Conservation (phyloP, 192 early-diverging fungal genomes). For the Mortierella antarctica region DNA sequence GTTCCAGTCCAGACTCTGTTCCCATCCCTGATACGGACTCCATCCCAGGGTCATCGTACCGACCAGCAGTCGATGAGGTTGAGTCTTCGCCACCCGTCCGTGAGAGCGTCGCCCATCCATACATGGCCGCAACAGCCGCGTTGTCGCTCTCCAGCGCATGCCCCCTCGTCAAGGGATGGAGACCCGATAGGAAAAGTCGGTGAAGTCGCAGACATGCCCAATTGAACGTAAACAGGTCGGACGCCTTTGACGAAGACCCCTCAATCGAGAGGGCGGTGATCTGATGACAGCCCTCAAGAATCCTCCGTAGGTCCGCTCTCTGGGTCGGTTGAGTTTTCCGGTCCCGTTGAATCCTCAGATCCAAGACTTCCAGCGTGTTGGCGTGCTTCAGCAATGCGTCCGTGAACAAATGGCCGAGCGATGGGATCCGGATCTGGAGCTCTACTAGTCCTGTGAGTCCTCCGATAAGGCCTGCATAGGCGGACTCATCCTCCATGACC, state of each 20-base stretch:
- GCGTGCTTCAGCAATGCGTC: conserved; percentile 16
- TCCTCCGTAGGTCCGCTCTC: conserved; percentile 3
- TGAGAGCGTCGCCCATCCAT: neutral
- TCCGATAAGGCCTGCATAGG: conserved; percentile 9
- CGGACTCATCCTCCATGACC: neutral
- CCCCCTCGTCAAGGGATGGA: neutral
- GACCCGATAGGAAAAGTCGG: conserved; percentile 10
- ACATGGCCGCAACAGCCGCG: neutral
- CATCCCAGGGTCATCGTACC: neutral
- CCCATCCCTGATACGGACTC: neutral
- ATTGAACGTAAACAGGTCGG: conserved; percentile 13
- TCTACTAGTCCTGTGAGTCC: conserved; percentile 10
- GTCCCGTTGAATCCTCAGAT: conserved; percentile 8
- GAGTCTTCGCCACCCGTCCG: neutral
- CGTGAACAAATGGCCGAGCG: conserved; percentile 12
- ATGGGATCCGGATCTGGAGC: conserved; percentile 27
- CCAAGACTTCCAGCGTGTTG: conserved; percentile 12
- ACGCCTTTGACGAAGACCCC: neutral
- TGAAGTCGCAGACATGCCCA: conserved; percentile 19
- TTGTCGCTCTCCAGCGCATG: neutral
- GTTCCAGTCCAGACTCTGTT: neutral
- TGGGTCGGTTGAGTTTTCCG: neutral
- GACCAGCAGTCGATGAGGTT: neutral
- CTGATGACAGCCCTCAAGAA: conserved; percentile 12
- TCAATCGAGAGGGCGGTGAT: conserved; percentile 28